Conservation (phyloP, 352 stramenopile species). For the Achlya hypogyna region DNA sequence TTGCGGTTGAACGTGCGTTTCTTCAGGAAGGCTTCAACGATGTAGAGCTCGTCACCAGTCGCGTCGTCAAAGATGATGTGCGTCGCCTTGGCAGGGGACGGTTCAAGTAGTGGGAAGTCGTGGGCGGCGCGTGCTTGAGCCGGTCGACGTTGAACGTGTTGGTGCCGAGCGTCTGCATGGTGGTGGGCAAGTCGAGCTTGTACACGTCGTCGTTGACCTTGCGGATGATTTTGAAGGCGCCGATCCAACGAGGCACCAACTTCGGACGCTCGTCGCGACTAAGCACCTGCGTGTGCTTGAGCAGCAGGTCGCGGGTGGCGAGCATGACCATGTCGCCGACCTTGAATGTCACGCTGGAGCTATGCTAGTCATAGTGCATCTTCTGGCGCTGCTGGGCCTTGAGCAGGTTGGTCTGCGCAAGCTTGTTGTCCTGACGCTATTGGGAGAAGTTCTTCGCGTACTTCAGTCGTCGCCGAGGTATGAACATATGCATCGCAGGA, state of each 20-base stretch:
- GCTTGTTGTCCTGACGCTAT: background rate
- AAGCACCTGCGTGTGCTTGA: background rate
- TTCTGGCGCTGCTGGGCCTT: background rate
- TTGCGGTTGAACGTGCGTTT: slow-evolving; percentile 17
- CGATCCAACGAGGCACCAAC: background rate
- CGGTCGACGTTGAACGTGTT: slow-evolving; percentile 20
- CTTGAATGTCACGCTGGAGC: background rate
- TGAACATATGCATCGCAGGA: slow-evolving; percentile 4
- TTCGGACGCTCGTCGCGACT: background rate
- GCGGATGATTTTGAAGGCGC: background rate
- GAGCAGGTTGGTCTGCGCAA: background rate
- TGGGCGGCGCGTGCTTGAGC: slow-evolving; percentile 9
- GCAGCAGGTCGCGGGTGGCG: background rate
- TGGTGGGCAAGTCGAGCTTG: background rate
- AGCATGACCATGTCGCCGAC: slow-evolving; percentile 2
- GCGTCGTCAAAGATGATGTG: slow-evolving; percentile 4
- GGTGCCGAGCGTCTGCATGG: background rate
- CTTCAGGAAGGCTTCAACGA: background rate
- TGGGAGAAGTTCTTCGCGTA: slow-evolving; percentile 10
- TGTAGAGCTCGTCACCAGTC: background rate
- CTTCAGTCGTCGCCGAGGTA: no score
- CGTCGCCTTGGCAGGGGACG: background rate
- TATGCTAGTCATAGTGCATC: slow-evolving; percentile 1
- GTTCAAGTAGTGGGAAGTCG: background rate
- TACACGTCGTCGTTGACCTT: slow-evolving; percentile 2